Conservation (phyloP, 2,329 filamentous ascomycete species). For the Fusarium xyrophilum region DNA sequence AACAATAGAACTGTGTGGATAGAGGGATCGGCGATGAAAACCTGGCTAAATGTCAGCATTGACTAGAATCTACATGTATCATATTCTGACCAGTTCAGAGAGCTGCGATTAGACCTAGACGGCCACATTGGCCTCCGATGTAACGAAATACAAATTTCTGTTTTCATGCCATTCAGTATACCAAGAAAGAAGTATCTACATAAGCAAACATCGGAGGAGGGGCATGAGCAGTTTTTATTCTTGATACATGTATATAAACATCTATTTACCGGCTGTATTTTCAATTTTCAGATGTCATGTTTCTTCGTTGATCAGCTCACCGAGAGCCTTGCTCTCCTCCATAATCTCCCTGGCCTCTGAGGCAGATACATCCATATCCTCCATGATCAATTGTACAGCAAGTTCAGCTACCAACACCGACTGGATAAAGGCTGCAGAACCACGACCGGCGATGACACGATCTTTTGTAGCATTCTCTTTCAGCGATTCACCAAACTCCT, state of each 20-base stretch:
- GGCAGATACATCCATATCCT: slow-evolving; percentile 58
- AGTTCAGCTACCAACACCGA: slow-evolving; percentile 79
- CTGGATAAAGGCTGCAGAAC: slow-evolving; percentile 74
- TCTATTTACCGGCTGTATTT: not conserved
- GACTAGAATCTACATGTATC: slow-evolving; percentile 44
- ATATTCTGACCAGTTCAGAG: slow-evolving; percentile 19
- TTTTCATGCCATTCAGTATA: slow-evolving; percentile 3
- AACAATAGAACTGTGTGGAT: slow-evolving; percentile 49
- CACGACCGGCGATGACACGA: slow-evolving; percentile 68
- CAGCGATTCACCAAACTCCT: slow-evolving; percentile 64
- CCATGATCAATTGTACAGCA: slow-evolving; percentile 60
- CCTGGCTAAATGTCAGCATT: slow-evolving; percentile 38
- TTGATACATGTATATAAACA: slow-evolving; percentile 3
- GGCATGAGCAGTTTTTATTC: slow-evolving; percentile 15
- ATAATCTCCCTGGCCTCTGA: slow-evolving; percentile 62
- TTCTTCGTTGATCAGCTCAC: slow-evolving; percentile 72
- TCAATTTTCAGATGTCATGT: slow-evolving; percentile 17
- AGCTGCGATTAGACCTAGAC: slow-evolving; percentile 35
- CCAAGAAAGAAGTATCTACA: not conserved
- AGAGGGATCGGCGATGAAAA: slow-evolving; percentile 20
- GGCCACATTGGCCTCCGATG: slow-evolving; percentile 27
- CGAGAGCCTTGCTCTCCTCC: slow-evolving; percentile 70
- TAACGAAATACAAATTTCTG: slow-evolving; percentile 19
- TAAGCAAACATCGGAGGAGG: not conserved
- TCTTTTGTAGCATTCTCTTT: slow-evolving; percentile 70